Evolutionary conservation across 495 filamentous ascomycete species (phyloP).

Genomic region (Penicillium paradoxum): DNA sequence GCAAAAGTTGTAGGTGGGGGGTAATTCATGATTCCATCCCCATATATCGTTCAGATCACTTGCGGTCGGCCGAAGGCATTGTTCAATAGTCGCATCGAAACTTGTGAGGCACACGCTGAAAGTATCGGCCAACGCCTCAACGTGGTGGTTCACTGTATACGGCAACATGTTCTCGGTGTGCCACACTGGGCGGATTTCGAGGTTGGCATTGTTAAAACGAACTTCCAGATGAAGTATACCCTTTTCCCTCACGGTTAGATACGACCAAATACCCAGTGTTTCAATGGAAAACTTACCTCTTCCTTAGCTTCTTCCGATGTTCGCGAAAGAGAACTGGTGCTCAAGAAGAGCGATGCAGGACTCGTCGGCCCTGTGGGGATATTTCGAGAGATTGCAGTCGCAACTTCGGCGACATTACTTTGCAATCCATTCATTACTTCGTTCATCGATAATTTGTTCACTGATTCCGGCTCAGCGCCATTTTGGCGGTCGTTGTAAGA

Average conservation of each 20-base stretch:
- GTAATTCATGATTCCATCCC: constrained; percentile 31
- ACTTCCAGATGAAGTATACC: constrained; percentile 25
- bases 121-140: constrained; percentile 28
- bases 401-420: constrained; percentile 17
- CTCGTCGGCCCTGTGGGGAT: constrained; percentile 8
- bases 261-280: not conserved
- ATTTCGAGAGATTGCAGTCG: constrained; percentile 15
- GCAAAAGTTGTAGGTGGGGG: constrained; percentile 31
- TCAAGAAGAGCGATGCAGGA: constrained; percentile 25
- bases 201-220: constrained; percentile 14
- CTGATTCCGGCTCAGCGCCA: not conserved
- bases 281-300: constrained; percentile 17
- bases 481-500: constrained; percentile 15
- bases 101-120: constrained; percentile 25
- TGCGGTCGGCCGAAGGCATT: constrained; percentile 21
- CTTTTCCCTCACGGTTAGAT: constrained; percentile 10
- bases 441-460: constrained; percentile 15
- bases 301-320: constrained; percentile 15
- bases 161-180: constrained; percentile 25
- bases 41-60: constrained; percentile 31
- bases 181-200: constrained; percentile 29
- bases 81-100: constrained; percentile 18
- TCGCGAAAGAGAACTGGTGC: constrained; percentile 24
- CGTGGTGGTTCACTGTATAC: constrained; percentile 29
- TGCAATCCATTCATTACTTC: constrained; percentile 25